A percentile compares a stretch with the other conserved stretches of the same genome.
These are phyloP conservation scores for Coniochaeta sp. DNA, from an alignment of 2,329 filamentous ascomycete species.

Conservation along the genomic window DNA sequence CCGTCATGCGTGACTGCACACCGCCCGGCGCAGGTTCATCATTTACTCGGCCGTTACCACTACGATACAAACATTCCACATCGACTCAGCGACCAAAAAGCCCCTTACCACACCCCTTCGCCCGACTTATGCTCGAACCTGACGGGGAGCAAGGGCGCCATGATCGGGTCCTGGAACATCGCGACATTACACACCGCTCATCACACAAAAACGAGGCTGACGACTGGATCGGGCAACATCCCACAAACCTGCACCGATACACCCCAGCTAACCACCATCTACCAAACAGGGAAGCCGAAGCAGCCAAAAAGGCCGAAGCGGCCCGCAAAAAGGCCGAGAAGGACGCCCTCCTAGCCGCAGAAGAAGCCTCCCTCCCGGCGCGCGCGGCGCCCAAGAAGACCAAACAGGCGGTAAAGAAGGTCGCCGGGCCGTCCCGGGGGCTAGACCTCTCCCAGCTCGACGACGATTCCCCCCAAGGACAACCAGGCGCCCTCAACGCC, in stretches of 20 bases:
- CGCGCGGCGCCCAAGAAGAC: conserved; percentile 58
- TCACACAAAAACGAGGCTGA: background rate
- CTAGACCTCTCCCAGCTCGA: conserved; percentile 74
- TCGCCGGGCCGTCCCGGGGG: conserved; percentile 41
- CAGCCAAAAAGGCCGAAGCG: conserved; percentile 73
- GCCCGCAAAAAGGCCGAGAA: conserved; percentile 89
- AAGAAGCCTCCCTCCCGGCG: conserved; percentile 61
- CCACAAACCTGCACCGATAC: background rate
- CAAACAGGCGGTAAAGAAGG: conserved; percentile 61
- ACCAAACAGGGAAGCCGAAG: conserved; percentile 65
- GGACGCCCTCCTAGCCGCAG: conserved; percentile 73
- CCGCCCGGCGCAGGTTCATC: background rate
- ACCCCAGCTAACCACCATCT: background rate
- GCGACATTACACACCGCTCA: background rate
- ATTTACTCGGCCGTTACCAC: too few relatives aligned
- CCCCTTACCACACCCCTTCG: background rate
- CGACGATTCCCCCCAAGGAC: conserved; percentile 30
- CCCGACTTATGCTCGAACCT: background rate
- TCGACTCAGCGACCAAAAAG: background rate
- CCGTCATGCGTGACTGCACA: background rate
- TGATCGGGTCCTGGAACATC: background rate
- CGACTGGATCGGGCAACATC: too few relatives aligned
- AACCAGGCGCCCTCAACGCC: conserved; percentile 61
- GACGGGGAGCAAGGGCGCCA: background rate
- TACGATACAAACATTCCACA: background rate